phyloP scores from a whole-genome alignment of 371 early-diverging fungal species.

The Haplosporangium sp. region DNA sequence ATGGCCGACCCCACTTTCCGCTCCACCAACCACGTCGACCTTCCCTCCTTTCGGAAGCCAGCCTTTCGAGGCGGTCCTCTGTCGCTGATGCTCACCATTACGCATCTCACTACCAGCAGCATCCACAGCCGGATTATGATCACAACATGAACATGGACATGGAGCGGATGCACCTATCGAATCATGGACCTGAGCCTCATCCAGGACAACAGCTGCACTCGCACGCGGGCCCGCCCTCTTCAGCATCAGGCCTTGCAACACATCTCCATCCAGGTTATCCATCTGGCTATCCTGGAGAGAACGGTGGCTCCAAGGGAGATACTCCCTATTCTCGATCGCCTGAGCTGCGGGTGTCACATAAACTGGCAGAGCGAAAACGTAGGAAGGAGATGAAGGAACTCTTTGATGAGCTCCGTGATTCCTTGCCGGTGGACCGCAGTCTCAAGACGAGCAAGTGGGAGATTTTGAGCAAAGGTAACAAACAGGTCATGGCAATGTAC shows the following conservation, averaged over 20 bases:
- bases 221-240: background rate
- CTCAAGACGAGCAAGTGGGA: conserved; percentile 90
- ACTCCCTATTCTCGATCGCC: conserved; percentile 78
- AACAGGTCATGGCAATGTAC: no score
- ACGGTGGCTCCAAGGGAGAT: conserved; percentile 54
- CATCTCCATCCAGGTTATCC: conserved; percentile 54
- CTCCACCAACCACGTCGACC: conserved; percentile 49
- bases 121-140: conserved; percentile 35
- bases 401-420: conserved; percentile 84
- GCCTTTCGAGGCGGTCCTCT: conserved; percentile 39
- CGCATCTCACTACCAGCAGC: conserved; percentile 24
- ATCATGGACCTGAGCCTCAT: conserved; percentile 31
- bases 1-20: conserved; percentile 38
- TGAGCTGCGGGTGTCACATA: conserved; percentile 79
- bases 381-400: conserved; percentile 89
- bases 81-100: conserved; percentile 27
- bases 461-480: conserved; percentile 81
- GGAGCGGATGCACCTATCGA: conserved; percentile 46
- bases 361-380: conserved; percentile 86
- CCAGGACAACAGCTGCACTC: conserved; percentile 3
- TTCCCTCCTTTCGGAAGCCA: conserved; percentile 25
- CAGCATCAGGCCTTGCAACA: conserved; percentile 8
- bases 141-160: conserved; percentile 43
- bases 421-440: conserved; percentile 78
- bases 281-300: conserved; percentile 21